phyloP scores from a whole-genome alignment of 148 eudicot genomes.

The Heliosperma pusillum region DNA sequence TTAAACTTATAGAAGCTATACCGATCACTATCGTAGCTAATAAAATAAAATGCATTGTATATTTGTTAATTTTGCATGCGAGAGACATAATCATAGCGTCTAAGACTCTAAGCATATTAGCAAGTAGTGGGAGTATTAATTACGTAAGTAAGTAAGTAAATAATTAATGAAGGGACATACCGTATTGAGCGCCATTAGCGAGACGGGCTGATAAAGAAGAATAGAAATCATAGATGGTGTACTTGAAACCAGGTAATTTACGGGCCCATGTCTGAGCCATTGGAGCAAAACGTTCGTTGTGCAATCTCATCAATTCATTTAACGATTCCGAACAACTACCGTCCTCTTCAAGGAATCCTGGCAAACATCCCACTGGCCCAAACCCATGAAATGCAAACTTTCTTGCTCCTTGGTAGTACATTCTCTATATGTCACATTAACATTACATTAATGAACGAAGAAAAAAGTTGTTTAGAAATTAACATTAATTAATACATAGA shows the following conservation, averaged over 20 bases:
- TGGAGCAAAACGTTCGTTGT: constrained; percentile 23
- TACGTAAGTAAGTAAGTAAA: not conserved
- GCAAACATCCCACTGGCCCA: constrained; percentile 39
- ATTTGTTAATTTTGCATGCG: not conserved
- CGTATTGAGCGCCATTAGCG: constrained; percentile 21
- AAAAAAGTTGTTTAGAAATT: no score
- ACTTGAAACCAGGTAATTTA: constrained; percentile 34
- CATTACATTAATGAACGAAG: no score
- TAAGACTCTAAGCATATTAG: constrained; percentile 2
- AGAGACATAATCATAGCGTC: constrained; percentile 7
- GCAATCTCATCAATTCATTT: constrained; percentile 19
- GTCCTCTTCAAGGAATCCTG: constrained; percentile 16
- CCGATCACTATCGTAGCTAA: no score
- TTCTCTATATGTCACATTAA: constrained; percentile 26
- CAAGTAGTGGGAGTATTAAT: no score
- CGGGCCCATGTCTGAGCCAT: constrained; percentile 12
- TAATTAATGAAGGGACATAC: constrained; percentile 17
- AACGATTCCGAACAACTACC: constrained; percentile 26
- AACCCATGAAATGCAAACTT: constrained; percentile 36
- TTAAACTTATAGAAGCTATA: no score
- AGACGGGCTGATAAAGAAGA: constrained; percentile 21
- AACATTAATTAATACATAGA: no score
- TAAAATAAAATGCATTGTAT: no score
- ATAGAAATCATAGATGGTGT: constrained; percentile 32
- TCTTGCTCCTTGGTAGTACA: constrained; percentile 35